phyloP scores from a whole-genome alignment of 495 filamentous ascomycete species.

The Penicillium argentinense region DNA sequence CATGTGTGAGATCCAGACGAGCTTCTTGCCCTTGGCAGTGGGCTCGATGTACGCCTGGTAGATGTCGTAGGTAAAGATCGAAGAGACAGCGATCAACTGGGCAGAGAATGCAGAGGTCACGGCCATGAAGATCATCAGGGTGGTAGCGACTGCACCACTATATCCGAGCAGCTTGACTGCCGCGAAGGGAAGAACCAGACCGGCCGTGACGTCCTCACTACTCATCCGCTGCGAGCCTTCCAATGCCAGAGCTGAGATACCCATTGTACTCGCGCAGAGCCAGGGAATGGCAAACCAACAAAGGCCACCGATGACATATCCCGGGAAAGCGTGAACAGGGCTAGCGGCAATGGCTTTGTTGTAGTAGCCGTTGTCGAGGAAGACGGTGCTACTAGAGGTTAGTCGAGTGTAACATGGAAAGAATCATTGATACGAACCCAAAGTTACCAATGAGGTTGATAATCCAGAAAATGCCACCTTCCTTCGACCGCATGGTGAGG shows the following conservation, averaged over 20 bases:
- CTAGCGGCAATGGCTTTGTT: conserved; percentile 95
- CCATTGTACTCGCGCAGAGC: conserved; percentile 91
- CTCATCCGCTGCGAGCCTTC: conserved; percentile 73
- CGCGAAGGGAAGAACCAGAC: conserved; percentile 84
- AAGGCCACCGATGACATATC: conserved; percentile 88
- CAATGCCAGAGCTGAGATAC: conserved; percentile 81
- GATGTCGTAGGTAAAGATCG: conserved; percentile 92
- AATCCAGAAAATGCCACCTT: conserved; percentile 93
- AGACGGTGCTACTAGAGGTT: conserved; percentile 58
- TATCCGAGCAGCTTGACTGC: conserved; percentile 87
- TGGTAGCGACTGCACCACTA: conserved; percentile 79
- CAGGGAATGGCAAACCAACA: conserved; percentile 97
- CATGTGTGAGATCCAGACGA: conserved; percentile 84
- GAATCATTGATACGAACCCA: conserved; percentile 15
- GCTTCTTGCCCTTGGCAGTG: conserved; percentile 64
- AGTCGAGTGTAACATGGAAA: not conserved
- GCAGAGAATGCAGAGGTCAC: conserved; percentile 89
- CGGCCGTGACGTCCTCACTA: conserved; percentile 74
- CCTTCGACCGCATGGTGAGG: conserved; percentile 82
- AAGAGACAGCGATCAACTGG: conserved; percentile 89
- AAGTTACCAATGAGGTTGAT: conserved; percentile 81
- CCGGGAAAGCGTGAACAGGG: conserved; percentile 85
- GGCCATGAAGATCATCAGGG: conserved; percentile 93
- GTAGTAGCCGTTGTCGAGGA: conserved; percentile 82
- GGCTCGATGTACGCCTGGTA: conserved; percentile 65